Base-by-base conservation (phyloP, 1,284 basidiomycete genomes). In the Violaceomyces palustris region DNA sequence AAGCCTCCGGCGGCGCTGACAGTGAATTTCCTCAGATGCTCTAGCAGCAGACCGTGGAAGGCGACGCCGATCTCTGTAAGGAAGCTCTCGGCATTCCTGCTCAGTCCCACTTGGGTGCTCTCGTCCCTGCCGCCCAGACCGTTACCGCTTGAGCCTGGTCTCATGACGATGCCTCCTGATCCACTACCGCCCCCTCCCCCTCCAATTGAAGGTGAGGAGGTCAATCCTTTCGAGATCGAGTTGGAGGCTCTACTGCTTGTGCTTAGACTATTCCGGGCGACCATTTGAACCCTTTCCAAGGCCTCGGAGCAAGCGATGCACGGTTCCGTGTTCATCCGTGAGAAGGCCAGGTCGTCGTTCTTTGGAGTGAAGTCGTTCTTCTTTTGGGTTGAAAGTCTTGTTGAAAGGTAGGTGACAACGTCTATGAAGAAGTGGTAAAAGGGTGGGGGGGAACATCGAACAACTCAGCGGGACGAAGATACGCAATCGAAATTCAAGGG, bases 1-100 rank as follows among this genome's bases (percentile, higher is more conserved):
- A 99, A 79, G 4, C 93, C 94, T 35, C 94, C 94, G 0, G 91
- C 90, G 0, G 91, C 91, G 64, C 86, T 96, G 43, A 99, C 90
- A 1, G 89, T 87, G 77, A 93, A 98, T 76, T 89, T 97, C 69
- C 87, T 87, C 45, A 97, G 78, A 72, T 99, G 94, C 38, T 98
- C 94, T 21, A 98, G 80, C 12, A 98, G 79, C 11, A 94, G 78
- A 45, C 92, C 83, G 67, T 98, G 93, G 78, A 99, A 97, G 1
- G 87, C 84, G 18, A 92, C 83, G 3, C 94, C 94, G 29, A 98
- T 81, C 74, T 98, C 94, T 0, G 86, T 89, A 61, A 96, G 78
- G 76, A 98, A 91, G 2, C 82, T 80, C 67, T 98, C 92, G 9
- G 84, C 76, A 71, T 98, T 99, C 77, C 91, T 49, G 8, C 51